These are phyloP conservation scores for Ganoderma sinense DNA, from an alignment of 1,284 basidiomycete species.

Conservation along the genomic window DNA sequence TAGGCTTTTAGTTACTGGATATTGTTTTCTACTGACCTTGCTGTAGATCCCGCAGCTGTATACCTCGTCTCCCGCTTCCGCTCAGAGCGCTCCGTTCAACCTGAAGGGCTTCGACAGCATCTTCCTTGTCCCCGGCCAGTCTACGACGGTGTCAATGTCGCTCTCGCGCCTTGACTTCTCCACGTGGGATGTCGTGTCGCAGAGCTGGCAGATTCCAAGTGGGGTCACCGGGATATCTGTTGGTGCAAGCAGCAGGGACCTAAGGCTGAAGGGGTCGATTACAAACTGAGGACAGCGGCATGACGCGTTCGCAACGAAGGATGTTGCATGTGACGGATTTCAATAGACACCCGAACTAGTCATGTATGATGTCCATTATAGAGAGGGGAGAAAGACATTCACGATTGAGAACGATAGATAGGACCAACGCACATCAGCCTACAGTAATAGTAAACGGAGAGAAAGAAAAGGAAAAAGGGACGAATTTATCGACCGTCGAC, in stretches of 20 bases:
- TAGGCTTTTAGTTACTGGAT: neutral
- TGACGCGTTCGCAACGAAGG: neutral
- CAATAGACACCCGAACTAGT: conserved; percentile 44
- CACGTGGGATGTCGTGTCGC: conserved; percentile 38
- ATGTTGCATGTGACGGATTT: conserved; percentile 42
- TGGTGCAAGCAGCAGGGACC: conserved; percentile 40
- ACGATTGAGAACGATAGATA: conserved; percentile 26
- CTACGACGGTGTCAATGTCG: conserved; percentile 53
- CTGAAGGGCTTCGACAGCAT: conserved; percentile 72
- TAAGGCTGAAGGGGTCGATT: conserved; percentile 42
- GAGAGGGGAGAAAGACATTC: conserved; percentile 10
- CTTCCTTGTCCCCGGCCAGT: conserved; percentile 55
- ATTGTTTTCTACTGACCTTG: neutral
- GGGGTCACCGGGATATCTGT: conserved; percentile 38
- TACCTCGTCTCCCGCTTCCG: conserved; percentile 60
- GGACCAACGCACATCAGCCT: conserved; percentile 16
- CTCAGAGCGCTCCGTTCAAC: conserved; percentile 67
- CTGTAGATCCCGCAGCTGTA: conserved; percentile 65
- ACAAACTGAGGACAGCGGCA: conserved; percentile 31
- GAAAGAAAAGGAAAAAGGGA: neutral
- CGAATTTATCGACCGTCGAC: conserved; percentile 7
- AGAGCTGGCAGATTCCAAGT: conserved; percentile 37
- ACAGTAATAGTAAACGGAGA: conserved; percentile 13
- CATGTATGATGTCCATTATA: neutral
- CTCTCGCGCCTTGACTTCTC: conserved; percentile 68